Evolutionary conservation across 345 rosid species (phyloP).

Genomic region (Populus nigra): DNA sequence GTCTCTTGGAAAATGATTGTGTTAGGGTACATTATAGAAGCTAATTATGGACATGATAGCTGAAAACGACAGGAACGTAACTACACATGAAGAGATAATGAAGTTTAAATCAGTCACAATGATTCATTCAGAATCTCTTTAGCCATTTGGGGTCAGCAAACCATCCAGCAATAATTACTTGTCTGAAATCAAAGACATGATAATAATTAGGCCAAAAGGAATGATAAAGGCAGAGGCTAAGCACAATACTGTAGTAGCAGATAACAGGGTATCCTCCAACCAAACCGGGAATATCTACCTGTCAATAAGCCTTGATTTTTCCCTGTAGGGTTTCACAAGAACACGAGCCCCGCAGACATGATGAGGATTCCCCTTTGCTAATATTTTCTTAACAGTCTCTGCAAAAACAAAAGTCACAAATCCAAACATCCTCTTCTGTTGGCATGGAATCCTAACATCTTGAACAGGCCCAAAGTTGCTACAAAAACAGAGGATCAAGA

Average conservation of each 20-base stretch:
- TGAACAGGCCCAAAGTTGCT: constrained; percentile 86
- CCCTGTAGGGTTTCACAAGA: constrained; percentile 93
- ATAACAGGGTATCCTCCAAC: not conserved
- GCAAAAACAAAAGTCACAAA: constrained; percentile 73
- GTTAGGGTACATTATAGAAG: not conserved
- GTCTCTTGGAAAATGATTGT: too few relatives aligned
- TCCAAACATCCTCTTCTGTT: constrained; percentile 91
- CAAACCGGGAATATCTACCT: constrained; percentile 30
- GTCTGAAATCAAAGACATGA: not conserved
- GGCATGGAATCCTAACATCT: constrained; percentile 96
- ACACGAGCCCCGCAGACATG: constrained; percentile 90
- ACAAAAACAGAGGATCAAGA: constrained; percentile 7
- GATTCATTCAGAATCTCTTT: constrained; percentile 12
- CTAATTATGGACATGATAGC: constrained; percentile 7
- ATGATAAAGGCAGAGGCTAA: not conserved
- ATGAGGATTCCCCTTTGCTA: constrained; percentile 92
- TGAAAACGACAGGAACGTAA: constrained; percentile 15
- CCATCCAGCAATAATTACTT: not conserved
- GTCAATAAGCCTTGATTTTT: constrained; percentile 68
- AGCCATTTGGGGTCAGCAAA: not conserved
- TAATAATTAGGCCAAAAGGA: not conserved
- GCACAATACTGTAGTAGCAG: not conserved
- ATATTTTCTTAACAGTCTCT: constrained; percentile 68
- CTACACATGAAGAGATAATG: constrained; percentile 15
- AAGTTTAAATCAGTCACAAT: constrained; percentile 8